phyloP scores from a whole-genome alignment of 2,329 filamentous ascomycete genomes.

The Aspergillus sergii region DNA sequence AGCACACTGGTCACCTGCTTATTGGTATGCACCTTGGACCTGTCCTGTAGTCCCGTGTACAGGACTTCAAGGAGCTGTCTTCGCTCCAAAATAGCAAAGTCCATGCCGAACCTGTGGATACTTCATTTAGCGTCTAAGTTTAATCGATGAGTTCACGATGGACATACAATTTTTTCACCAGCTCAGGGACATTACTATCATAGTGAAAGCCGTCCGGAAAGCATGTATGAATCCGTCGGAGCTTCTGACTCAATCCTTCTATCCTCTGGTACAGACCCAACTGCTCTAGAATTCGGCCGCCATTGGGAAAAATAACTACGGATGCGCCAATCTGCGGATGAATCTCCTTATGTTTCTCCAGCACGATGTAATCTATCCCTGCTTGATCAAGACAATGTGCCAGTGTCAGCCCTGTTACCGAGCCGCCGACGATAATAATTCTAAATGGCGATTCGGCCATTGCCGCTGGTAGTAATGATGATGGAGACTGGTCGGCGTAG shows the following conservation, averaged over 20 bases:
- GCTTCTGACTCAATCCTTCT: constrained; percentile 19
- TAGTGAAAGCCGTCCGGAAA: constrained; percentile 18
- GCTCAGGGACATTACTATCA: constrained; percentile 9
- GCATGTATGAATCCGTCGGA: constrained; percentile 11
- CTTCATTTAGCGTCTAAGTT: neutral
- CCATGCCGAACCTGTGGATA: constrained; percentile 17
- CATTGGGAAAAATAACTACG: constrained; percentile 24
- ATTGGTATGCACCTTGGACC: constrained; percentile 30
- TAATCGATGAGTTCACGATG: neutral
- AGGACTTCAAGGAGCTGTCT: constrained; percentile 26
- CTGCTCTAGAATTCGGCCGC: constrained; percentile 21
- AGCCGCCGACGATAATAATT: constrained; percentile 54
- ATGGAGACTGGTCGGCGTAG: neutral
- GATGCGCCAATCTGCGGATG: constrained; percentile 20
- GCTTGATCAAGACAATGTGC: constrained; percentile 50
- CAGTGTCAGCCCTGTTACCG: constrained; percentile 52
- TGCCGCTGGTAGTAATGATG: neutral
- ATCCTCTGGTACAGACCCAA: constrained; percentile 16
- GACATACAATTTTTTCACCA: constrained; percentile 14
- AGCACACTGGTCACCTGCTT: constrained; percentile 33
- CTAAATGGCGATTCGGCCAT: constrained; percentile 8
- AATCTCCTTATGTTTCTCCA: constrained; percentile 29
- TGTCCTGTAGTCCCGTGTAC: constrained; percentile 29
- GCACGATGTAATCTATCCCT: constrained; percentile 51
- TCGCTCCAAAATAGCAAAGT: constrained; percentile 20